Base-by-base conservation (phyloP, 2,329 filamentous ascomycete genomes). In the Paecilomyces fulvus region DNA sequence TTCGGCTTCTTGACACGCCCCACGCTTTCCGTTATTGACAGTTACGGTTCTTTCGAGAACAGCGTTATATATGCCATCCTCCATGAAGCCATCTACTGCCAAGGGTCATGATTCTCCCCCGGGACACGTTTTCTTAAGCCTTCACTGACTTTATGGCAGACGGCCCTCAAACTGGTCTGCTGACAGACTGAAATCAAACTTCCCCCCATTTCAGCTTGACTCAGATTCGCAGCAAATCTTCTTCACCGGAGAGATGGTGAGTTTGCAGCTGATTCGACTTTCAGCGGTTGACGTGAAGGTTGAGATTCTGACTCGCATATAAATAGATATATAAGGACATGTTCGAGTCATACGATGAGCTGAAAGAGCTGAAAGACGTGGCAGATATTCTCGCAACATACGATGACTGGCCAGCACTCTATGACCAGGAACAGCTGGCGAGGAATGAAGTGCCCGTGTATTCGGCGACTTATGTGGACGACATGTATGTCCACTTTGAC, bases 401-500 rank as follows among this genome's bases (percentile, higher is more conserved):
- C 49, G 72, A 80, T 3, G 80, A 86, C 59, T 96, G 92, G 92
- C 82, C 86, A 1, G 74, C 77, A 0, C 78, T 96, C 3, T 96
- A 96, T 69, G 83, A 95, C 65, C 77, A 83, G 59, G 81, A 83
- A 54, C 86, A 89, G 70, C 77, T 96, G 51, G 80, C 79, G 17
- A 82, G 80, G 64, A 96, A 96, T 65, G 79, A 85, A 57, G 89
- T 96, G 0, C 92, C 92, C 0, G 84, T 95, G 0, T 96, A 94
- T 66, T 88, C 91, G 1, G 90, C 89, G 0, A 87, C 84, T 1
- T 97, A 88, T 64, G 71, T 90, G 3, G 87, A 96, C 60, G 91
- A 96, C 68, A 94, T 96, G 89, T 96, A 95, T 66, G 92, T 97
- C 30, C 88, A 95, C 66, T 88, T 83, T 63, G 83, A 83, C 6